Percentiles rank a stretch among this genome's conserved stretches.
These are phyloP conservation scores for Fusarium luffae DNA, from an alignment of 2,329 filamentous ascomycete species.

Conservation along the genomic window DNA sequence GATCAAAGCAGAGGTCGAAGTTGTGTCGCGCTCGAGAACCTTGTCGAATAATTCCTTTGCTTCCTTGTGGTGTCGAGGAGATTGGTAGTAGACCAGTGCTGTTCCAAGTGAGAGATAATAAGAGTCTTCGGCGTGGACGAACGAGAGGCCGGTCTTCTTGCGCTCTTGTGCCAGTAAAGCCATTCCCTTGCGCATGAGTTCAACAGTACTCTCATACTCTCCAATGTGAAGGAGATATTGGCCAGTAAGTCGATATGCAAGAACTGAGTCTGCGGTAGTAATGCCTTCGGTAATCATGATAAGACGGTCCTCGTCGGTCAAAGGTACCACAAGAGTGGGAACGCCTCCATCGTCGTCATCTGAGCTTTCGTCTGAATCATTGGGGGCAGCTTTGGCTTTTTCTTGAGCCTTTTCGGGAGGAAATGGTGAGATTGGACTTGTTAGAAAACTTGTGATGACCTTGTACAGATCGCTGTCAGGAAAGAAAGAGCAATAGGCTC, in stretches of 20 bases:
- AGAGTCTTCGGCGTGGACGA: conserved; percentile 77
- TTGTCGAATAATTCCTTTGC: conserved; percentile 87
- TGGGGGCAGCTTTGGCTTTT: conserved; percentile 41
- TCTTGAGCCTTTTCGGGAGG: conserved; percentile 55
- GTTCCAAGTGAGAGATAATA: conserved; percentile 84
- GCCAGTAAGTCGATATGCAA: conserved; percentile 85
- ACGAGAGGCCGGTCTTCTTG: conserved; percentile 73
- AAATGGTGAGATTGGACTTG: conserved; percentile 86
- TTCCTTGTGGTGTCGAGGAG: conserved; percentile 88
- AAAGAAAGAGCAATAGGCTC: conserved; percentile 85
- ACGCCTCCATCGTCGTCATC: conserved; percentile 69
- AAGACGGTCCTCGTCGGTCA: conserved; percentile 82
- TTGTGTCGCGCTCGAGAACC: conserved; percentile 79
- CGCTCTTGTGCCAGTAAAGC: conserved; percentile 69
- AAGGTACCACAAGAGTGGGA: conserved; percentile 64
- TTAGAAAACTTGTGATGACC: conserved; percentile 83
- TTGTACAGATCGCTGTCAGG: conserved; percentile 85
- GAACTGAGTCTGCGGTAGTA: conserved; percentile 73
- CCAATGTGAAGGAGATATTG: conserved; percentile 87
- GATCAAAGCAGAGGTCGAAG: conserved; percentile 83
- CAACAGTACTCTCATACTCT: conserved; percentile 84
- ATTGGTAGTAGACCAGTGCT: conserved; percentile 89
- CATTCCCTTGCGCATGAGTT: conserved; percentile 80
- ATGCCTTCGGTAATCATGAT: conserved; percentile 83
- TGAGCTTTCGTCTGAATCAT: conserved; percentile 64